phyloP scores from a whole-genome alignment of 352 stramenopile species.

The Pythium plurisporium region DNA sequence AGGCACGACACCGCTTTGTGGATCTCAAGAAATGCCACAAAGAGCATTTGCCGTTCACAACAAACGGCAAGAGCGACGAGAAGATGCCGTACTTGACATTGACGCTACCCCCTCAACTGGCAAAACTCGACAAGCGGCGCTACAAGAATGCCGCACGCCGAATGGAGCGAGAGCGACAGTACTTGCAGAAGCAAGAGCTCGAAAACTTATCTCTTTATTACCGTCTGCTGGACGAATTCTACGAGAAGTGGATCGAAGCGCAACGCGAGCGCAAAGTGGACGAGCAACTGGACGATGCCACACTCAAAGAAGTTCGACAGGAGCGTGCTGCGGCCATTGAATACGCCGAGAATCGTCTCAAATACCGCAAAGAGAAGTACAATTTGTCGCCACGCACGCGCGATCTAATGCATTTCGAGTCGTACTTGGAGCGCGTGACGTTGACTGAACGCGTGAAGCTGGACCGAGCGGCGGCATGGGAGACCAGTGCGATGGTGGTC shows the following conservation, averaged over 20 bases:
- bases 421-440: conserved; percentile 50
- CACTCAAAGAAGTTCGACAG: conserved; percentile 26
- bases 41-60: conserved; percentile 50
- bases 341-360: conserved; percentile 34
- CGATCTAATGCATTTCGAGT: conserved; percentile 40
- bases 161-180: conserved; percentile 33
- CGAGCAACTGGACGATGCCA: conserved; percentile 22
- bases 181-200: conserved; percentile 38
- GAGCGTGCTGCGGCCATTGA: conserved; percentile 32
- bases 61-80: conserved; percentile 55
- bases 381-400: conserved; percentile 38
- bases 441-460: conserved; percentile 42
- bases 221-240: conserved; percentile 53
- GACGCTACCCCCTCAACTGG: conserved; percentile 30
- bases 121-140: conserved; percentile 32
- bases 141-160: conserved; percentile 39
- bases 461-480: conserved; percentile 28
- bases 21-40: conserved; percentile 32
- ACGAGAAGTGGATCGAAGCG: conserved; percentile 48
- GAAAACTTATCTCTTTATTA: conserved; percentile 59
- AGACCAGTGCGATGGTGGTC: conserved; percentile 13
- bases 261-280: conserved; percentile 37
- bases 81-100: conserved; percentile 57
- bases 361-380: conserved; percentile 60
- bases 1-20: conserved; percentile 48